A percentile compares a stretch with the other conserved stretches of the same genome.
These are phyloP conservation scores for Mycena chlorophos DNA, from an alignment of 768 basidiomycete species.

Conservation along the genomic window DNA sequence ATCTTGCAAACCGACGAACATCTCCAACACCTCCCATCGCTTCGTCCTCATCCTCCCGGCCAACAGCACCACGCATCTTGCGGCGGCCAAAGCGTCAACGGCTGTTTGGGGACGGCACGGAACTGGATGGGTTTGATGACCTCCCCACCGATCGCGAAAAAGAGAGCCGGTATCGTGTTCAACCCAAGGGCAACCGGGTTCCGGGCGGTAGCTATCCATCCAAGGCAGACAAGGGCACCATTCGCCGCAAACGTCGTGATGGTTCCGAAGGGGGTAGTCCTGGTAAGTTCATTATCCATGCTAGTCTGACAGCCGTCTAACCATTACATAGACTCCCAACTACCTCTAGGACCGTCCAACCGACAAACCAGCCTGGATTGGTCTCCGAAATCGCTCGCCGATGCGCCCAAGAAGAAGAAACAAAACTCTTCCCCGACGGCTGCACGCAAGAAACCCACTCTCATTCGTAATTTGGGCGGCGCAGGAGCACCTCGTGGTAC, in stretches of 20 bases:
- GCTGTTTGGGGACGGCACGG: slow-evolving; percentile 85
- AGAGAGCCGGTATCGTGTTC: slow-evolving; percentile 71
- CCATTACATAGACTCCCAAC: slow-evolving; percentile 20
- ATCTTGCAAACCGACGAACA: slow-evolving; percentile 40
- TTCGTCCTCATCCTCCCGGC: slow-evolving; percentile 38
- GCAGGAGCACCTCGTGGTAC: slow-evolving; percentile 70
- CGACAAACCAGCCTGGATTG: slow-evolving; percentile 63
- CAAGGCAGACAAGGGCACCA: slow-evolving; percentile 53
- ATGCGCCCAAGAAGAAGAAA: slow-evolving; percentile 53
- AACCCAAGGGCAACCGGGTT: slow-evolving; percentile 71
- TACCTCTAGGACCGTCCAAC: slow-evolving; percentile 39
- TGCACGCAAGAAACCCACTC: slow-evolving; percentile 70
- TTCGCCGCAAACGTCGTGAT: slow-evolving; percentile 58
- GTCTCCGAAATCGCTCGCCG: slow-evolving; percentile 38
- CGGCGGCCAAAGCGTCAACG: slow-evolving; percentile 75
- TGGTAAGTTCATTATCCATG: slow-evolving; percentile 38
- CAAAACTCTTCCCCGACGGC: slow-evolving; percentile 48
- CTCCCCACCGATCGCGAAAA: slow-evolving; percentile 83
- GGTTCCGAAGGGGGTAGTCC: slow-evolving; percentile 37
- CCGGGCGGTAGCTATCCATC: slow-evolving; percentile 52
- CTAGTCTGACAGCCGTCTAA: slow-evolving; percentile 3
- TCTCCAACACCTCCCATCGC: slow-evolving; percentile 30
- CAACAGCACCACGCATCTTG: slow-evolving; percentile 62
- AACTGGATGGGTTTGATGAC: slow-evolving; percentile 86
- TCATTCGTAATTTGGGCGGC: slow-evolving; percentile 83